Evolutionary conservation across 768 basidiomycete species (phyloP), one percentile per base, ranked within the genome.

Genomic region (Pisolithus sp.): DNA sequence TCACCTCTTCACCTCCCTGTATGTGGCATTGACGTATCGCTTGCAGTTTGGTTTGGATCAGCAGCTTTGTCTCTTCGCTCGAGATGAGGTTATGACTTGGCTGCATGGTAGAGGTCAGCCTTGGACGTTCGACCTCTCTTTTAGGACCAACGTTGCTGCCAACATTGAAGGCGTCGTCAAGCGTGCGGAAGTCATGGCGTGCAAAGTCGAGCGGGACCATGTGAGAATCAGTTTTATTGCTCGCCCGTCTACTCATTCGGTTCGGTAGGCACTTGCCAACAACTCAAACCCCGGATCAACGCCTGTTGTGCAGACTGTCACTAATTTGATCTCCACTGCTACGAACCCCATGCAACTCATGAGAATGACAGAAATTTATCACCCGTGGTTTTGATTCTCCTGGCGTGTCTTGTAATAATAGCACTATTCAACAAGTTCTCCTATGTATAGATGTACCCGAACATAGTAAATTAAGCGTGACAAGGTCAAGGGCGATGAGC

Each of bases 71-170:
- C 74, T 99, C 48, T 95, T 95, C 65, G 82, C 90, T 24, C 81
- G 93, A 40, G 96, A 99, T 62, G 96, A 99, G 70, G 88, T 97
- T 42, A 76, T 84, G 59, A 76, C 79, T 10, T 91, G 89, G 88
- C 64, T 88, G 55, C 72, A 76, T 31, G 75, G 78, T 53, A 77
- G 79, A 48, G 75, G 75, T 50, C 77, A 80, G 47, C 76, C 79
- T 13, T 78, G 75, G 68, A 73, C 75, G 30, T 70, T 80, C 46
- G 89, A 91, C 62, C 49, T 68, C 10, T 63, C 75, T 28, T 85
- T 85, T 71, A 78, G 81, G 40, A 77, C 83, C 20, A 73, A 74
- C 31, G 73, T 80, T 18, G 79, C 81, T 18, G 73, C 77, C 30
- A 78, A 77, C 50, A 77, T 81, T 18, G 87, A 92, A 7, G 77